Evolutionary conservation across 495 filamentous ascomycete genomes (phyloP), one percentile per base, ranked within the genome.

Genomic region (Penicillium turbatum): DNA sequence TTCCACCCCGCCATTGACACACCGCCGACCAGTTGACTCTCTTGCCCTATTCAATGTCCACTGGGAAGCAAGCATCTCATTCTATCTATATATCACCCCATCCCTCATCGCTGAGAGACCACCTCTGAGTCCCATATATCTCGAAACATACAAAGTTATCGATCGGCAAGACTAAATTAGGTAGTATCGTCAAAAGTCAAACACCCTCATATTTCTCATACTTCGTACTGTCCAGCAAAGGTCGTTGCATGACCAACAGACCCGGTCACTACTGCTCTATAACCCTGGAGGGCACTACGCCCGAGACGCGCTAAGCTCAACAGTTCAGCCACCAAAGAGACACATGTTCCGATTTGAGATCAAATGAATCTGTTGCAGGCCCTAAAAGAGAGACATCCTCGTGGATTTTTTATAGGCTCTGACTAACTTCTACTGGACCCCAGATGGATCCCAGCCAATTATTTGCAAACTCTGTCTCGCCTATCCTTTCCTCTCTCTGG

Each of bases 1-100:
- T 60, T 68, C 46, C 46, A 59, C 64, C 63, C 65, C 63, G 54
- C 65, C 57, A 54, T 47, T 13, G 21, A 24, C 21, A 24, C 21
- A 24, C 13, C n/a, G 38, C 26, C 27, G 29, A n/a, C 21, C 34
- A 49, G 24, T 49, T 49, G 47, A 17, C 34, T 24, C n/a, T 15
- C 7, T 16, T 26, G 34, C 11, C 16, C 29, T 46, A 24, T 24
- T 24, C 21, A 24, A 24, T 4, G 2, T 24, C 21, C 2, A 24
- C 21, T 2, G 4, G 21, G 21, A 24, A 24, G 21, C 21, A 24
- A 2, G 4, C 4, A 17, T 19, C 5, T 19, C 9, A 38, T 5
- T 38, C 16, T 6, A 11, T 19, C 16, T 5, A 10, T 38, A 37
- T 5, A 15, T 3, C 8, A 38, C 3, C 9, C 6, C 16, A 10